phyloP scores from a whole-genome alignment of 2,329 filamentous ascomycete genomes.

The Monilinia fructigena region DNA sequence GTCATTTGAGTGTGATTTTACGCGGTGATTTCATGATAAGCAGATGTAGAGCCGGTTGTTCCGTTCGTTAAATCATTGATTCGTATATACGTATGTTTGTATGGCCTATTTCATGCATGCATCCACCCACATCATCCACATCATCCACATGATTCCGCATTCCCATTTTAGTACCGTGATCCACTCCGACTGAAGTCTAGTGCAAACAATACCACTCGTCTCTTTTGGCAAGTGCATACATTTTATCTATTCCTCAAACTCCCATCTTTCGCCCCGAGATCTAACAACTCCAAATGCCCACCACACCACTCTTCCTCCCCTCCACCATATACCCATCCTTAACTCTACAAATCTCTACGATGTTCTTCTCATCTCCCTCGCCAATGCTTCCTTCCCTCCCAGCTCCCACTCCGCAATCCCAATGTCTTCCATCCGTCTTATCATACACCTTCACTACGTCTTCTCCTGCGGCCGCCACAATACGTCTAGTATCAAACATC shows the following conservation, averaged over 20 bases:
- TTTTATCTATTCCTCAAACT: background rate
- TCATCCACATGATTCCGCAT: background rate
- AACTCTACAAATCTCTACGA: conserved; percentile 83
- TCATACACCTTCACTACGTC: conserved; percentile 97
- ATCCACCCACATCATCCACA: background rate
- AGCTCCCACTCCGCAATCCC: conserved; percentile 89
- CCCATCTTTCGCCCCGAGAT: background rate
- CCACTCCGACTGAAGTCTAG: background rate
- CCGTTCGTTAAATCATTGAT: background rate
- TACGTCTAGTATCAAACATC: conserved; percentile 92
- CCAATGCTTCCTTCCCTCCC: conserved; percentile 50
- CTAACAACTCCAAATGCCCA: conserved; percentile 86
- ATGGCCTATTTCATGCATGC: background rate
- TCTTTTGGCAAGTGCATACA: background rate
- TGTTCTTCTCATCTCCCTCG: conserved; percentile 55
- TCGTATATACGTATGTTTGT: background rate
- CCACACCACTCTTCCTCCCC: conserved; percentile 79
- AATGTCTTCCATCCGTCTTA: conserved; percentile 92
- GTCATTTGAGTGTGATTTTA: too few species aligned
- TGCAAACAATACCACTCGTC: background rate
- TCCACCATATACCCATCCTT: conserved; percentile 94
- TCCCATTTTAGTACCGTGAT: background rate
- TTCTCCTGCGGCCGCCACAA: conserved; percentile 86
- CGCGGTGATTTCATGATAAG: too few species aligned
- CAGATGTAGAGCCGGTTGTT: background rate